Base-by-base conservation (phyloP, 2,329 filamentous ascomycete genomes). In the Botrytis porri region DNA sequence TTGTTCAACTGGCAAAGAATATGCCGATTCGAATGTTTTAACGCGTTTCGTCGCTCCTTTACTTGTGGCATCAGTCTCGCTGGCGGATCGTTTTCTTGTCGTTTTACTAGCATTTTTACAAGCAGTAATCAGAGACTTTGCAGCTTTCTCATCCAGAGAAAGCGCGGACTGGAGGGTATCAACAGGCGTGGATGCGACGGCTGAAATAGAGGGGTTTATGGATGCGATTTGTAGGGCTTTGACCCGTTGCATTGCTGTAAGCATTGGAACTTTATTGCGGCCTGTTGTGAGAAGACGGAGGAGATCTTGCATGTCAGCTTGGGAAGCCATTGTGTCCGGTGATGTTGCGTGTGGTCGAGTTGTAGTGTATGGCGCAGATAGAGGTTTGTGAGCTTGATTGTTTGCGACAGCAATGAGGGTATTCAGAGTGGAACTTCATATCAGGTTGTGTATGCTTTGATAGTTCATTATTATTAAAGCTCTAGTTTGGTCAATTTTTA, bases 181-280 rank as follows among this genome's bases (percentile, higher is more conserved):
- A 14, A 80, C 66, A 32, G 78, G 73, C 14, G 76, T 71, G 7
- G 73, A 73, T 65, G 80, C 77, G 69, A 81, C 79, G 10, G 76
- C 73, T 48, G 77, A 71, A 63, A 81, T 81, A 35, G 20, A 61
- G 16, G 60, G 62, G 16, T 84, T 83, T 35, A 90, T 83, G 59
- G 85, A 85, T 60, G 84, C 86, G 3, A 81, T 78, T 78, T 90
- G 88, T 1, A 90, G 83, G 4, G 86, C 83, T 79, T 87, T 89
- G 73, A 90, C 84, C 75, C 89, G 86, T 61, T 83, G 80, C 85
- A 90, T 87, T 39, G 88, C 88, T 70, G 85, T 85, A 80, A 90
- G 83, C 82, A 90, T 88, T 5, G 88, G 83, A 70, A 88, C 81
- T 78, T 88, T 90, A 70, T 88, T 86, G 32, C 80, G 78, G 14